Evolutionary conservation across 257 asterid genomes (phyloP), one percentile per base, ranked within the genome.

Genomic region (Fraxinus anomala): DNA sequence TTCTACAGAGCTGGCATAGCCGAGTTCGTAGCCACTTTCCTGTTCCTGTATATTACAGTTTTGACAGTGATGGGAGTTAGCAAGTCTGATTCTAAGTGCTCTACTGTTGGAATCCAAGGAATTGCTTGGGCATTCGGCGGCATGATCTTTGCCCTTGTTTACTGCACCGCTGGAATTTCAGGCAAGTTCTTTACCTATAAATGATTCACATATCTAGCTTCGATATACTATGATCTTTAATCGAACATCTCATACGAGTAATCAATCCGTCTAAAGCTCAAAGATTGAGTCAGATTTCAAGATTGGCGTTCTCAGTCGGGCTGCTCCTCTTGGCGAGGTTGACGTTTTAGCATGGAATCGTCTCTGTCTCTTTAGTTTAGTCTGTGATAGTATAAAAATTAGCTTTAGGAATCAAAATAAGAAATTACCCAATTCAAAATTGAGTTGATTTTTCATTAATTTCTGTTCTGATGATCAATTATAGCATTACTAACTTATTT

Each of bases 121-220:
- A 89, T 89, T 59, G 94, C 94, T 28, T 90, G 94, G 94, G 91
- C 94, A 5, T 90, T 90, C 47, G 94, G 94, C 0, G 94, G 94
- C 76, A 89, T 89, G 94, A 89, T 89, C 56, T 89, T 89, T 28
- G 94, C 94, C 8, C 90, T 88, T 14, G 94, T 90, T 37, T 90
- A 90, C 80, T 90, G 94, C 34, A 88, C 94, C 10, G 94, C 94
- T 37, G 94, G 94, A 28, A 88, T 90, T 59, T 90, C 94, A 34
- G 94, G 94, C 86, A 23, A 54, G n/a, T 26, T 21, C 17, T 44
- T 49, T 26, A 5, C 21, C 6, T n/a, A 56, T n/a, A 47, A 54
- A 6, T 54, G 65, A 10, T 21, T 59, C 21, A 9, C 30, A n/a
- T 21, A 21, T 59, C 21, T 21, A 30, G 30, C 67, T n/a, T n/a